Base-by-base conservation (phyloP, 306 rosid species). In the Inga leiocalycina region DNA sequence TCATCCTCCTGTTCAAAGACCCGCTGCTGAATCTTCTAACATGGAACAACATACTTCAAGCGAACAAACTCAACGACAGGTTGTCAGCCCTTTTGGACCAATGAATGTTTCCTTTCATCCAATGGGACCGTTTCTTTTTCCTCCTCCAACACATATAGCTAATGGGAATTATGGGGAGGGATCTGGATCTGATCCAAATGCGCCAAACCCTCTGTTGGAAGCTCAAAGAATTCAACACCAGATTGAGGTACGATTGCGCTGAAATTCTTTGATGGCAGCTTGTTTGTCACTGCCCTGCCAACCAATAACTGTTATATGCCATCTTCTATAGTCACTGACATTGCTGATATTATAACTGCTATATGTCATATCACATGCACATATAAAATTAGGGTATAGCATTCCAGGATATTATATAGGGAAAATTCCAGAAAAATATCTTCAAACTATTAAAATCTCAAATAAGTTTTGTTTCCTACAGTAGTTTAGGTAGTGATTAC, bases 191-290 rank as follows among this genome's bases (percentile, higher is more conserved):
- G 81, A 88, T 87, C 83, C 82, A 35, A 88, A 83, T 59, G 30
- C 80, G 76, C 78, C 86, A 74, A 88, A 84, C 64, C 75, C 84
- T 77, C 91, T 75, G 75, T 80, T 90, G 76, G 97, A 91, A 86
- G 92, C 90, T 67, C 94, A 94, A 54, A 87, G 43, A 85, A 88
- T 92, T 68, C 84, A 85, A 62, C 84, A 51, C 77, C 98, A 91
- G 87, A 92, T 91, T 74, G 91, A 92, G 99, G 99, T 96, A 89
- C 59, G 24, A 8, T 44, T 83, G 59, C 48, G 6, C 73, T 65
- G 22, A 74, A 37, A 30, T 65, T 62, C 56, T 45, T 76, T 70
- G 59, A 19, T 32, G 43, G n/a, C 10, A 79, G 14, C 65, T 48
- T 79, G 70, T 12, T 14, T 59, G 44, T 57, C 51, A 57, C 37